Evolutionary conservation across 257 asterid species (phyloP).

Genomic region (Marsdenia floribunda): DNA sequence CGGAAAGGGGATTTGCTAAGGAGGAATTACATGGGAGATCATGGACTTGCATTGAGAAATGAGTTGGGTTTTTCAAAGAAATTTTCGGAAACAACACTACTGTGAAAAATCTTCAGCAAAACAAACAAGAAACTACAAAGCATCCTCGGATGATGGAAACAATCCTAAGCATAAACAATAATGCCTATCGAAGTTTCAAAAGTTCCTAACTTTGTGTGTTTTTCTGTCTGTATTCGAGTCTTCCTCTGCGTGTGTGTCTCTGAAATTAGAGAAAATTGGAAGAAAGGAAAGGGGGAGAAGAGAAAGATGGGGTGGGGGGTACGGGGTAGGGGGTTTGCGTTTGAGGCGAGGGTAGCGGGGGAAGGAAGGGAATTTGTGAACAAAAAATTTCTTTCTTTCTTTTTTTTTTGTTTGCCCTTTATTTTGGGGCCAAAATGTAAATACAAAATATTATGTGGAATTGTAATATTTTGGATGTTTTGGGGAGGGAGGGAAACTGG

Average conservation of each 20-base stretch:
- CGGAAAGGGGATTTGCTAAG: constrained; percentile 30
- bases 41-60: constrained; percentile 34
- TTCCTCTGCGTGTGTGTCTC: not conserved
- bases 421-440: not conserved
- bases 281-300: constrained; percentile 8
- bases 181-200: constrained; percentile 8
- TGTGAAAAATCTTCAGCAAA: not conserved
- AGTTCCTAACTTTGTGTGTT: not conserved
- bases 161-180: not conserved
- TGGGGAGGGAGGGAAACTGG: not conserved
- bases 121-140: not conserved
- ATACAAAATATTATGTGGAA: not conserved
- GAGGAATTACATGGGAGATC: constrained; percentile 35
- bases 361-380: not conserved
- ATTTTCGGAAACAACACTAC: constrained; percentile 1
- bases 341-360: not conserved
- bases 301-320: not conserved
- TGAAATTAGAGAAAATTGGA: constrained; percentile 2
- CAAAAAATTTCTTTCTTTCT: not conserved
- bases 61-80: constrained; percentile 17
- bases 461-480: not conserved
- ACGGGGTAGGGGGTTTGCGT: not conserved
- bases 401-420: not conserved
- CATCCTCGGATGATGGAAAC: not conserved
- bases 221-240: not conserved